Base-by-base conservation (phyloP, 1,284 basidiomycete genomes). In the Pseudozyma sp. region DNA sequence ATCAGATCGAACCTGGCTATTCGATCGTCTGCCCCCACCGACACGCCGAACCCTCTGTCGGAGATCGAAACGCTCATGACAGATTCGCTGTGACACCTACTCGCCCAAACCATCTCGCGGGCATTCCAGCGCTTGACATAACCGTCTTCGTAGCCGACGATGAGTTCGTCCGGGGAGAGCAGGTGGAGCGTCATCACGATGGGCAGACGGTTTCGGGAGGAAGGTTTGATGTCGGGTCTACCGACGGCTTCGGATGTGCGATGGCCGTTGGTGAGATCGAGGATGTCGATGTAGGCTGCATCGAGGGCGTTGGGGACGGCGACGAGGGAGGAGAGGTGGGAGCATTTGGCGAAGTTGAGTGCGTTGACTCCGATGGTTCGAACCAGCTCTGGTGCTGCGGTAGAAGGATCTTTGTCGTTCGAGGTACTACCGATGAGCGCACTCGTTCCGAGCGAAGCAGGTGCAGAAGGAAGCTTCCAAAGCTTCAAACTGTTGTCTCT, bases 331-430 rank as follows among this genome's bases (percentile, higher is more conserved):
- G 85, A 65, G 49, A 58, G 64, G 68, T 78, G 92, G 80, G 5
- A 89, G 82, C 95, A 94, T 1, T 90, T 89, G 85, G 94, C 95
- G 81, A 92, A 96, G 83, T 95, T 96, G 69, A 96, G 87, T 2
- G 93, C 89, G 82, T 96, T 97, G 63, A 94, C 90, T 77, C 92
- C 91, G 84, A 96, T 86, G 0, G 90, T 90, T 72, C 89, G 90
- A 3, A 85, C 79, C 7, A 92, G 81, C 7, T 81, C 68, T 4
- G 91, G 92, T 1, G 87, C 86, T 11, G 30, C 24, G 3, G 19
- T 6, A 8, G 24, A 31, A 88, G 84, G 10, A 87, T 85, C 5
- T 34, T 9, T n/a, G 40, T 35, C 9, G 8, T 42, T 4, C 13
- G 5, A 13, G 37, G 7, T n/a, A n/a, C 30, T 52, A 29, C 39